Evolutionary conservation across 1,139 yeast genomes (phyloP).

Genomic region (Debaryomycetaceae sp.): DNA sequence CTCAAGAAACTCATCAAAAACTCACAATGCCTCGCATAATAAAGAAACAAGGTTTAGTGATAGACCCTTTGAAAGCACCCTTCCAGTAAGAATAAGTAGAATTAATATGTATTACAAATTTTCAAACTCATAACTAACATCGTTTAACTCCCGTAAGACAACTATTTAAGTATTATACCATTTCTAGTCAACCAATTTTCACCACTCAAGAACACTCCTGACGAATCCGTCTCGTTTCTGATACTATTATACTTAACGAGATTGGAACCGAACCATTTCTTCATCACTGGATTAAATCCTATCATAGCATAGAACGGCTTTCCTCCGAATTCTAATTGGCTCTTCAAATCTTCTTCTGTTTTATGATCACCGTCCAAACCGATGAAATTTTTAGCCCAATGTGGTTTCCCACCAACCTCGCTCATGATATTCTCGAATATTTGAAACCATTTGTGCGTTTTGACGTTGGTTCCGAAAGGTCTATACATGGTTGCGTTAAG

Average conservation of each 20-base stretch:
- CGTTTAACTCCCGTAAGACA: background rate
- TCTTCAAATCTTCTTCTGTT: conserved; percentile 33
- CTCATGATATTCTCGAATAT: conserved; percentile 76
- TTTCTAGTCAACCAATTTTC: conserved; percentile 76
- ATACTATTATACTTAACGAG: conserved; percentile 56
- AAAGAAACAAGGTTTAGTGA: conserved; percentile 83
- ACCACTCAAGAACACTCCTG: conserved; percentile 76
- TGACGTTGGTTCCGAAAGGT: conserved; percentile 76
- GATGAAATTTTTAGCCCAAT: conserved; percentile 98
- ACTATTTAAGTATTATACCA: conserved; percentile 53
- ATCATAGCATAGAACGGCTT: conserved; percentile 70
- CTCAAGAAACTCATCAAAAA: conserved; percentile 81
- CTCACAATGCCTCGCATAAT: conserved; percentile 85
- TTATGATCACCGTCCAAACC: conserved; percentile 51
- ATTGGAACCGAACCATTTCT: conserved; percentile 79
- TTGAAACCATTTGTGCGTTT: conserved; percentile 77
- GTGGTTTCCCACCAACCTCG: conserved; percentile 88
- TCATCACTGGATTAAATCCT: conserved; percentile 68
- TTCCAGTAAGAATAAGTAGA: conserved; percentile 34
- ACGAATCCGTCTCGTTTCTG: conserved; percentile 70
- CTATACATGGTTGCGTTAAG: conserved; percentile 94
- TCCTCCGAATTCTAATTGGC: conserved; percentile 41
- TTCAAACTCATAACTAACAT: background rate
- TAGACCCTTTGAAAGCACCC: conserved; percentile 83
- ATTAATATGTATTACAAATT: background rate